phyloP scores from a whole-genome alignment of 495 filamentous ascomycete species.

The Penicillium cinerascens region DNA sequence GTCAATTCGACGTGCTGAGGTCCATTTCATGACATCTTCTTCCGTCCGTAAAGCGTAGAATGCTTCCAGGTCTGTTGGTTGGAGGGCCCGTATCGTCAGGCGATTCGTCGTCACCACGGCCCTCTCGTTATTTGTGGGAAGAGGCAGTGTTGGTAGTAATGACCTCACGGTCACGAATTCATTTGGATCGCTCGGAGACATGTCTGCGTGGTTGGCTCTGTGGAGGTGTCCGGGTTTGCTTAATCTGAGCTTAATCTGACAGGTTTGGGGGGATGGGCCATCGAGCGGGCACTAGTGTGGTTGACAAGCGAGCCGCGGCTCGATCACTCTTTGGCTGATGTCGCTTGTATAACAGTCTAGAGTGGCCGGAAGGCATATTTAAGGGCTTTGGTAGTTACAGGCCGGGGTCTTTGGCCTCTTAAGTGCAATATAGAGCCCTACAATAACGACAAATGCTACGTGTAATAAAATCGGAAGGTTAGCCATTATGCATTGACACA shows the following conservation, averaged over 20 bases:
- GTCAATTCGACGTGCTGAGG: conserved; percentile 33
- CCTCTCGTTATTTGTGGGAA: neutral
- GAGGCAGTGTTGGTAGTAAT: neutral
- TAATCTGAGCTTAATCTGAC: neutral
- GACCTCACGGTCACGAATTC: neutral
- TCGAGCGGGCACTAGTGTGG: neutral
- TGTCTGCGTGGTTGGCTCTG: neutral
- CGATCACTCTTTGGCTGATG: neutral
- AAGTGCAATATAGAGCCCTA: too few species aligned
- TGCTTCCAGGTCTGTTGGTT: neutral
- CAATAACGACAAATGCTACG: too few species aligned
- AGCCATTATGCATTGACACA: too few species aligned
- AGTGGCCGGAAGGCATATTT: neutral
- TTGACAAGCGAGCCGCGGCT: neutral
- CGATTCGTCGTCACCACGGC: neutral
- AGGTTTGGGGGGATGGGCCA: neutral
- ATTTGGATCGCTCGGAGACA: neutral
- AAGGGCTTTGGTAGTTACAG: neutral
- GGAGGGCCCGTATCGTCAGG: neutral
- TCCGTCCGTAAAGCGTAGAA: conserved; percentile 42
- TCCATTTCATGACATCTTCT: conserved; percentile 50
- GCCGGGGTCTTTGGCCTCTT: too few species aligned
- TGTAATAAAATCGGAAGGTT: too few species aligned
- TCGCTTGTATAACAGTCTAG: neutral
- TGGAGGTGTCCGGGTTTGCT: neutral